phyloP scores from a whole-genome alignment of 2,329 filamentous ascomycete species.

The Talaromyces albobiverticillius region DNA sequence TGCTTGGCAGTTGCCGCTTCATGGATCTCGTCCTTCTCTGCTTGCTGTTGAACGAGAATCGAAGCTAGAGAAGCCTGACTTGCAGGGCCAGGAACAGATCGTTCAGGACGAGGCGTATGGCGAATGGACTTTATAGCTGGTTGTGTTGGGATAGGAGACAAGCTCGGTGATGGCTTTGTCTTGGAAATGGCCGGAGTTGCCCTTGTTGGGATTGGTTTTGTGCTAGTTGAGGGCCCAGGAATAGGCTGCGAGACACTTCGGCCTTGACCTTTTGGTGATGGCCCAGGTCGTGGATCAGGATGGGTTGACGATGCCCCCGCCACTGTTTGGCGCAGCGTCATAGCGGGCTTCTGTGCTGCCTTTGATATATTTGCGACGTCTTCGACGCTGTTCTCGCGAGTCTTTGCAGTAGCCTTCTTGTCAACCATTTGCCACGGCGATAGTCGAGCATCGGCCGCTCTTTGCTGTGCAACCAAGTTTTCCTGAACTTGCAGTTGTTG shows the following conservation, averaged over 20 bases:
- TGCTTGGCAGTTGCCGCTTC: constrained; percentile 79
- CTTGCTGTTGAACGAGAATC: constrained; percentile 82
- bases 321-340: constrained; percentile 62
- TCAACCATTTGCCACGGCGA: constrained; percentile 63
- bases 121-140: constrained; percentile 43
- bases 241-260: constrained; percentile 30
- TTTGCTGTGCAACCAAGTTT: constrained; percentile 30
- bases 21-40: constrained; percentile 76
- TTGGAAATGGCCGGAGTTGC: constrained; percentile 15
- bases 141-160: constrained; percentile 17
- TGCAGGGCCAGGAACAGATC: constrained; percentile 38
- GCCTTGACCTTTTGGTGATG: constrained; percentile 21
- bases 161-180: constrained; percentile 17
- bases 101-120: constrained; percentile 45
- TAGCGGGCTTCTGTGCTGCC: constrained; percentile 42
- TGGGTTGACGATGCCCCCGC: constrained; percentile 39
- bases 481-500: constrained; percentile 63
- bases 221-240: constrained; percentile 25
- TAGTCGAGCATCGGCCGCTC: constrained; percentile 24
- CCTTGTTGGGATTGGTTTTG: constrained; percentile 44
- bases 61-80: constrained; percentile 65
- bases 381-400: background rate
- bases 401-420: constrained; percentile 1
- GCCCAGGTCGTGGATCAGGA: constrained; percentile 9
- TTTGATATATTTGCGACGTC: constrained; percentile 20